Evolutionary conservation across 2,329 filamentous ascomycete genomes (phyloP).

Genomic region (Lecanoromycetidae sp.): DNA sequence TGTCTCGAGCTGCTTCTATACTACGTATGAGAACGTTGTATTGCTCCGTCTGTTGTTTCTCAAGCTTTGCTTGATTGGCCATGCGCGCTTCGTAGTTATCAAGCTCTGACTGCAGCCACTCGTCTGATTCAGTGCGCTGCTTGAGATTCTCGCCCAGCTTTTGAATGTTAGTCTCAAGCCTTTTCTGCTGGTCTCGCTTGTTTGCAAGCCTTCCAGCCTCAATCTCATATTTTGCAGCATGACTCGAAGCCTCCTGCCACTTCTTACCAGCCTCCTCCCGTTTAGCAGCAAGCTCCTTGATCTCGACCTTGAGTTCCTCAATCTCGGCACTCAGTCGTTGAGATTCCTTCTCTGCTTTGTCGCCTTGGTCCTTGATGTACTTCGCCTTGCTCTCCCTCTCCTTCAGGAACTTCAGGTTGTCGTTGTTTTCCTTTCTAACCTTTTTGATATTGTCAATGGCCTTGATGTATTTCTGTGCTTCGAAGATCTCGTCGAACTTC

Average conservation of each 20-base stretch:
- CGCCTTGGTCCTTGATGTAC: constrained; percentile 71
- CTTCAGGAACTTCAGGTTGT: constrained; percentile 60
- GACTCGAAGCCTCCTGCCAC: constrained; percentile 55
- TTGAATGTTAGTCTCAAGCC: constrained; percentile 56
- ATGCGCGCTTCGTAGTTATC: constrained; percentile 69
- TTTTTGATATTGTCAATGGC: constrained; percentile 90
- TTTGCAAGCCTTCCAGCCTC: constrained; percentile 64
- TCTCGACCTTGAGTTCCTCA: constrained; percentile 47
- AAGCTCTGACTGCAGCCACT: constrained; percentile 58
- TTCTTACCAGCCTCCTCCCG: constrained; percentile 40
- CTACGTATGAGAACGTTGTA: constrained; percentile 51
- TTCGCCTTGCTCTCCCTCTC: constrained; percentile 67
- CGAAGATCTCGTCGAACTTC: constrained; percentile 94
- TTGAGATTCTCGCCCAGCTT: constrained; percentile 61
- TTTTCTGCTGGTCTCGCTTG: constrained; percentile 62
- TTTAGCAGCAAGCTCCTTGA: constrained; percentile 45
- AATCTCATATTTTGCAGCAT: constrained; percentile 60
- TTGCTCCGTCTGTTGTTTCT: constrained; percentile 48
- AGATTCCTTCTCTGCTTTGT: constrained; percentile 55
- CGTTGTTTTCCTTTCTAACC: constrained; percentile 69
- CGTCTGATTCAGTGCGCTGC: constrained; percentile 66
- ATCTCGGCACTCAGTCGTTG: constrained; percentile 55
- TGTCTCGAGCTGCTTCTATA: constrained; percentile 33
- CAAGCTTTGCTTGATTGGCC: constrained; percentile 50
- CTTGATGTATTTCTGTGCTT: constrained; percentile 92